A percentile compares a stretch with the other conserved stretches of the same genome.
phyloP scores from a whole-genome alignment of 2,329 filamentous ascomycete species.

The Calonectria pseudoturangicola region DNA sequence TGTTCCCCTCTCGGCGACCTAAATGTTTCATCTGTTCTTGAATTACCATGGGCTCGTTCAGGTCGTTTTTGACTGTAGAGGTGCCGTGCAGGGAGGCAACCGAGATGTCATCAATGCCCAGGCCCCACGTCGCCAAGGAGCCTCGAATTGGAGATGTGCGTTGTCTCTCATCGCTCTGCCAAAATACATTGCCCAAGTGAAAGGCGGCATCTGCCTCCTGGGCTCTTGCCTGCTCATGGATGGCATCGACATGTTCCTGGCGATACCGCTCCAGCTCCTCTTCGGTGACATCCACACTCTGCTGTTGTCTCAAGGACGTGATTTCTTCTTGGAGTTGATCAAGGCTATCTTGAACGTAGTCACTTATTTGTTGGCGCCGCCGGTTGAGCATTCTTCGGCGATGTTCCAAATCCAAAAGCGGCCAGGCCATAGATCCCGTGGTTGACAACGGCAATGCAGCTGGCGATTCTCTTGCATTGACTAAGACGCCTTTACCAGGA shows the following conservation, averaged over 20 bases:
- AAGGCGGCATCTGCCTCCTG: constrained; percentile 95
- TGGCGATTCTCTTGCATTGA: constrained; percentile 94
- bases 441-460: constrained; percentile 61
- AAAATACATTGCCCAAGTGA: constrained; percentile 98
- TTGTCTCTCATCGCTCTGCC: constrained; percentile 86
- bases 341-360: constrained; percentile 90
- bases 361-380: constrained; percentile 93
- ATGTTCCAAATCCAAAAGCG: constrained; percentile 97
- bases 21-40: constrained; percentile 97
- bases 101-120: constrained; percentile 95
- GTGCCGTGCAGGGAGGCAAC: constrained; percentile 99
- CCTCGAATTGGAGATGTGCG: constrained; percentile 96
- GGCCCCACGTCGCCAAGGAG: constrained; percentile 96
- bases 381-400: constrained; percentile 95
- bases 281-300: not conserved
- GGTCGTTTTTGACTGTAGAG: constrained; percentile 98
- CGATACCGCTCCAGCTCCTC: not conserved
- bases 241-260: constrained; percentile 59
- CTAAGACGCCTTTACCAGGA: constrained; percentile 96
- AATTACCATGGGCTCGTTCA: constrained; percentile 98
- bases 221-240: constrained; percentile 87
- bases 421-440: constrained; percentile 79
- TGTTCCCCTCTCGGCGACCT: constrained; percentile 96
- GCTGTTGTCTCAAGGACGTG: not conserved
- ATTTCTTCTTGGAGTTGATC: constrained; percentile 69